These are phyloP conservation scores for Geranium incanum DNA, from an alignment of 441 rosid species.

Conservation along the genomic window DNA sequence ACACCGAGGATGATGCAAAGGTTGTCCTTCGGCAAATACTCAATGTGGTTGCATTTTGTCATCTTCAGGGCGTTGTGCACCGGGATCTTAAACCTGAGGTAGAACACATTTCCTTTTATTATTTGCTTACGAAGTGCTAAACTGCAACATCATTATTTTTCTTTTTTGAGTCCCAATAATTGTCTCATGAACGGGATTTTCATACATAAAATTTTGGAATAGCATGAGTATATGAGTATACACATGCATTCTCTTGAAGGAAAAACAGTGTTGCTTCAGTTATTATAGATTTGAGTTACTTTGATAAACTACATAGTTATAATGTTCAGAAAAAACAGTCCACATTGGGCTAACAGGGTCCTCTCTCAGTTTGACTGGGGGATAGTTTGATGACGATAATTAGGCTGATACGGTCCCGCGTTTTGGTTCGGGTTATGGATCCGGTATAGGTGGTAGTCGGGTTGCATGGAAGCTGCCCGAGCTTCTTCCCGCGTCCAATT, in stretches of 20 bases:
- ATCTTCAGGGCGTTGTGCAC: conserved; percentile 92
- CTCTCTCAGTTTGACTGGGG: not conserved
- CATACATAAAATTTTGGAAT: not conserved
- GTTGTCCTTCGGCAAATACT: conserved; percentile 78
- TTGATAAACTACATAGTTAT: not conserved
- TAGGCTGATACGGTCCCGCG: too few species aligned
- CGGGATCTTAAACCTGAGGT: conserved; percentile 98
- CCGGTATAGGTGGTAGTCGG: too few species aligned
- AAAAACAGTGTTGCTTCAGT: not conserved
- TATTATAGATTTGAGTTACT: not conserved
- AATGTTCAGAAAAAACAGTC: not conserved
- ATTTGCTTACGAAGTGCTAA: not conserved
- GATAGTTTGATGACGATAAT: not conserved
- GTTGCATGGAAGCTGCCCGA: too few species aligned
- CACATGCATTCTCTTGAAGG: not conserved
- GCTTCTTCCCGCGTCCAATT: too few species aligned
- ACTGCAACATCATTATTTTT: not conserved
- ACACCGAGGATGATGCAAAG: conserved; percentile 88
- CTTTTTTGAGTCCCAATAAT: not conserved
- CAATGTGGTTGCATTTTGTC: conserved; percentile 77
- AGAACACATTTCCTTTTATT: conserved; percentile 13
- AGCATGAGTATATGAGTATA: not conserved
- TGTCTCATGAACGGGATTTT: not conserved
- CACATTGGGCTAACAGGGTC: not conserved
- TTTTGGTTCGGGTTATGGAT: too few species aligned